Evolutionary conservation across 1,139 yeast genomes (phyloP).

Genomic region (Candida mesenterica): DNA sequence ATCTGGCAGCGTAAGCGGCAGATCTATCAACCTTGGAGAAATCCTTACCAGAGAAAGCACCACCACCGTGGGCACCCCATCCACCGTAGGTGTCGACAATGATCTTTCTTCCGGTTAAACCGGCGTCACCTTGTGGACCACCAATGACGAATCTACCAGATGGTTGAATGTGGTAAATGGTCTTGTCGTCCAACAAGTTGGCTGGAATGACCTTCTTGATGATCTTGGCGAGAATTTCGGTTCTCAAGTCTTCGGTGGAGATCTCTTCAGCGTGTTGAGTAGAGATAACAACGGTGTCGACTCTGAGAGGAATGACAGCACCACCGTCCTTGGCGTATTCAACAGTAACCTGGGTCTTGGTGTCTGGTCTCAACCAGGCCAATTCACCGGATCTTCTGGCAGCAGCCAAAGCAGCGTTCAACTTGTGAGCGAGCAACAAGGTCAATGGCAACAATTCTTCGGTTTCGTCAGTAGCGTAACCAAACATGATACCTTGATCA

Average conservation of each 20-base stretch:
- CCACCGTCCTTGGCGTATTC: slow-evolving; percentile 94
- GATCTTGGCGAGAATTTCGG: slow-evolving; percentile 72
- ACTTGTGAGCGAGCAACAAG: slow-evolving; percentile 88
- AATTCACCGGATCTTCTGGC: slow-evolving; percentile 96
- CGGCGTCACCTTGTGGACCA: slow-evolving; percentile 99
- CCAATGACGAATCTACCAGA: slow-evolving; percentile 99
- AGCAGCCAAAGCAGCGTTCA: slow-evolving; percentile 93
- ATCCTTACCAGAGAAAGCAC: slow-evolving; percentile 99
- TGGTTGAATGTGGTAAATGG: slow-evolving; percentile 97
- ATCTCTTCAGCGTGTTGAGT: slow-evolving; percentile 97
- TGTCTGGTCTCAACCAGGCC: slow-evolving; percentile 98
- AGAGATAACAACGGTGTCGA: slow-evolving; percentile 95
- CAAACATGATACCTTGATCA: slow-evolving; percentile 99
- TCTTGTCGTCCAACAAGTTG: slow-evolving; percentile 86
- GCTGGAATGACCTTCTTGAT: slow-evolving; percentile 91
- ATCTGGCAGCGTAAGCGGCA: slow-evolving; percentile 99
- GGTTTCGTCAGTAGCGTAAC: slow-evolving; percentile 99
- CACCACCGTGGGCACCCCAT: slow-evolving; percentile 99
- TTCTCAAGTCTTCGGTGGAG: slow-evolving; percentile 87
- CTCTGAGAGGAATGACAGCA: slow-evolving; percentile 92
- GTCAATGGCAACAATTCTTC: slow-evolving; percentile 97
- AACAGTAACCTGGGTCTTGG: slow-evolving; percentile 98
- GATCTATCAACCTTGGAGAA: slow-evolving; percentile 99
- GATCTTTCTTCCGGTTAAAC: slow-evolving; percentile 98
- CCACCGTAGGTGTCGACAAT: slow-evolving; percentile 99